phyloP scores from a whole-genome alignment of 2,329 filamentous ascomycete species.

The Diplodia seriata region DNA sequence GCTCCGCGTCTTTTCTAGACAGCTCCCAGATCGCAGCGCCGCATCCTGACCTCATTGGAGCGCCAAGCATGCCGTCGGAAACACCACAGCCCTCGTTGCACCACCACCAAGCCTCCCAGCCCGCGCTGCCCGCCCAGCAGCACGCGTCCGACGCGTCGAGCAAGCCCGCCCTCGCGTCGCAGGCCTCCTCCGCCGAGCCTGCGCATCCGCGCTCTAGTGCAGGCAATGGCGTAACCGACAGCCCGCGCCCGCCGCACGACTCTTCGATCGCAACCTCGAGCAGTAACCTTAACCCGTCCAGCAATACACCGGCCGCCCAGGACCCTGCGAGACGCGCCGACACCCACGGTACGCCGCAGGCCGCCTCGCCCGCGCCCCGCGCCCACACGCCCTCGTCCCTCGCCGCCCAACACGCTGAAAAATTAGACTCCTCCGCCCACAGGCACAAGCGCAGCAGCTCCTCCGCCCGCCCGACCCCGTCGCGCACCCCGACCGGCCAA shows the following conservation, averaged over 20 bases:
- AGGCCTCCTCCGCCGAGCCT: background rate
- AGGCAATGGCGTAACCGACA: slow-evolving; percentile 27
- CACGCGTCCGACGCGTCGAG: background rate
- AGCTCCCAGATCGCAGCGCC: slow-evolving; percentile 14
- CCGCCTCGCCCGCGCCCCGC: slow-evolving; percentile 2
- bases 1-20: slow-evolving; percentile 8
- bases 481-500: slow-evolving; percentile 27
- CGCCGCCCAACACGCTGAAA: slow-evolving; percentile 7
- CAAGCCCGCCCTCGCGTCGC: background rate
- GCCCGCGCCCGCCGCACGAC: slow-evolving; percentile 3
- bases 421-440: slow-evolving; percentile 11
- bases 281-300: background rate
- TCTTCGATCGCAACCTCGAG: slow-evolving; percentile 6
- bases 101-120: background rate
- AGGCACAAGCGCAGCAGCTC: slow-evolving; percentile 30
- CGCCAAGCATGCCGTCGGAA: slow-evolving; percentile 27
- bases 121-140: slow-evolving; percentile 3
- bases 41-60: slow-evolving; percentile 32
- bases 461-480: slow-evolving; percentile 31
- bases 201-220: slow-evolving; percentile 9
- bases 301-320: background rate
- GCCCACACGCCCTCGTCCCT: slow-evolving; percentile 13
- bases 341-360: slow-evolving; percentile 16
- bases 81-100: slow-evolving; percentile 18
- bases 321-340: background rate